Percentiles rank a stretch among this genome's conserved stretches.
These are phyloP conservation scores for Phylloboletellus chloephorus DNA, from an alignment of 1,284 basidiomycete species.

Conservation along the genomic window DNA sequence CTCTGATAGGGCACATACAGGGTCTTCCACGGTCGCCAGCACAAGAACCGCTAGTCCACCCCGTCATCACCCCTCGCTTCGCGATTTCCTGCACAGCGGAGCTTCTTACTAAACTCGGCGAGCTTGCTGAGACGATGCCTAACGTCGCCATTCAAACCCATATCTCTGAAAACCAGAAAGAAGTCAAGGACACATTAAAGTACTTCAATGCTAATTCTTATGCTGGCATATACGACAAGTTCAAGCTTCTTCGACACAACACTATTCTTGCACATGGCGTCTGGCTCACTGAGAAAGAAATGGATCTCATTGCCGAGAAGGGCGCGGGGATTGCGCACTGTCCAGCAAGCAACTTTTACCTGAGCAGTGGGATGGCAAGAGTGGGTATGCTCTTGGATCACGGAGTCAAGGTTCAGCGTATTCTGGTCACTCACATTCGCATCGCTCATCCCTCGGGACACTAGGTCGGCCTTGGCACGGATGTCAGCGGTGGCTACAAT, in stretches of 20 bases:
- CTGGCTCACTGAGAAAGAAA: constrained; percentile 71
- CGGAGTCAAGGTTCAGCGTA: constrained; percentile 70
- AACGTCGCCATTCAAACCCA: constrained; percentile 86
- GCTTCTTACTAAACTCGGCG: constrained; percentile 64
- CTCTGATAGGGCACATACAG: constrained; percentile 69
- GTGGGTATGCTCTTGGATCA: constrained; percentile 76
- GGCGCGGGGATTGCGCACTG: constrained; percentile 87
- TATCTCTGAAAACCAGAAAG: constrained; percentile 79
- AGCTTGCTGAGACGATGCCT: constrained; percentile 45
- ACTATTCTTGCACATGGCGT: constrained; percentile 92
- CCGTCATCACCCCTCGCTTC: constrained; percentile 91
- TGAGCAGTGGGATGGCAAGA: constrained; percentile 78
- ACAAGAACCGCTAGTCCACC: constrained; percentile 62
- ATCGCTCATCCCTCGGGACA: constrained; percentile 7
- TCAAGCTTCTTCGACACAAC: constrained; percentile 69
- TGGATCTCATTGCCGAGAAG: constrained; percentile 62
- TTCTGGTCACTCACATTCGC: background rate
- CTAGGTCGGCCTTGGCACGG: constrained; percentile 85
- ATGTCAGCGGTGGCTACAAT: constrained; percentile 87
- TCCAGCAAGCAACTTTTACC: constrained; percentile 88
- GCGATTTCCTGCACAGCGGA: constrained; percentile 84
- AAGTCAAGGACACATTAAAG: constrained; percentile 63
- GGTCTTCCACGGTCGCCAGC: constrained; percentile 38
- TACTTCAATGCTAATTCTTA: constrained; percentile 70
- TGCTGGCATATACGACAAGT: constrained; percentile 77